phyloP scores from a whole-genome alignment of 2,329 filamentous ascomycete species.

The Cladophialophora yegresii region DNA sequence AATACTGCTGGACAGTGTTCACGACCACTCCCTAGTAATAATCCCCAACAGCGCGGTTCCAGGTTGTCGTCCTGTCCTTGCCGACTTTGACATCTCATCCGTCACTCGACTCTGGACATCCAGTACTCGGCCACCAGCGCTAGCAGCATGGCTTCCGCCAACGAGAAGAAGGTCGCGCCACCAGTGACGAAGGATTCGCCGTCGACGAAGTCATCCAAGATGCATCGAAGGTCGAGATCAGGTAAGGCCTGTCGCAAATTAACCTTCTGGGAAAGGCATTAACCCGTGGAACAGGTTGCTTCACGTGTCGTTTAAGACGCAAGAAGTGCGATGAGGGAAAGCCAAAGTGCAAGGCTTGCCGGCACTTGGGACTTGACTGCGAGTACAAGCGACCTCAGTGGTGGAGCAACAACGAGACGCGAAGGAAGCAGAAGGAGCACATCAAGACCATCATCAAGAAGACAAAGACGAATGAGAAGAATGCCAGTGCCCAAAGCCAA shows the following conservation, averaged over 20 bases:
- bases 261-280: constrained; percentile 7
- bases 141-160: constrained; percentile 31
- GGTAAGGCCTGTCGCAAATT: constrained; percentile 61
- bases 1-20: constrained; percentile 49
- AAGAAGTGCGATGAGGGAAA: constrained; percentile 72
- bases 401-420: constrained; percentile 92
- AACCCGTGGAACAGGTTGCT: constrained; percentile 56
- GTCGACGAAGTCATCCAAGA: constrained; percentile 62
- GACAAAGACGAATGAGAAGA: constrained; percentile 91
- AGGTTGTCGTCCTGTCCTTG: constrained; percentile 22
- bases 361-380: constrained; percentile 77
- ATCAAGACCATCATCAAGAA: constrained; percentile 98
- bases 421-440: constrained; percentile 83
- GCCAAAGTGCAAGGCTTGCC: constrained; percentile 64
- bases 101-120: constrained; percentile 9
- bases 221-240: constrained; percentile 92
- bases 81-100: constrained; percentile 15
- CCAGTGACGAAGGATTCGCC: constrained; percentile 40
- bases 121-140: not conserved
- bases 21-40: constrained; percentile 39
- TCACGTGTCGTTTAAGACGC: constrained; percentile 66
- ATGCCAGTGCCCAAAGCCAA: constrained; percentile 53
- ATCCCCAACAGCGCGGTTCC: constrained; percentile 25
- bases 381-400: constrained; percentile 96
- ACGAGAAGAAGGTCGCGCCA: constrained; percentile 29